These are phyloP conservation scores for Phytophthora sojae DNA, from an alignment of 352 stramenopile species.

Conservation along the genomic window DNA sequence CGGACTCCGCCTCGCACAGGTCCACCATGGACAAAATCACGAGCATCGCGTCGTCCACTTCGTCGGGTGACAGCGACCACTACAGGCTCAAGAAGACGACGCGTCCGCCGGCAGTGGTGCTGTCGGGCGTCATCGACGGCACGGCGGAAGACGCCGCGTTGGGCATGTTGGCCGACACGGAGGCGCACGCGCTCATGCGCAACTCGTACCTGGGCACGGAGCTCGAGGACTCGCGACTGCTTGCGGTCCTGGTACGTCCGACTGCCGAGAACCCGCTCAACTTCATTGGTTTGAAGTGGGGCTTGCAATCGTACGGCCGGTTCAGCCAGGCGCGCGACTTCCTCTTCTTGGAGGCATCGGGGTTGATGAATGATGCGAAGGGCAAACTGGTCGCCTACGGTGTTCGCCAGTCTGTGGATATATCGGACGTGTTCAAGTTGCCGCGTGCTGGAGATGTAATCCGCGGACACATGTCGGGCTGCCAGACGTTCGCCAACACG, in stretches of 20 bases:
- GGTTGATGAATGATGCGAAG: constrained; percentile 38
- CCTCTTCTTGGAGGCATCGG: constrained; percentile 50
- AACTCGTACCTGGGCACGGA: constrained; percentile 44
- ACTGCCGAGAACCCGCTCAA: constrained; percentile 42
- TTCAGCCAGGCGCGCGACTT: constrained; percentile 48
- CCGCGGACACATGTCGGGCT: constrained; percentile 34
- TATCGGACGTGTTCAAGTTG: constrained; percentile 35
- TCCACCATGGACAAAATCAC: constrained; percentile 37
- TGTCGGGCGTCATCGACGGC: constrained; percentile 32
- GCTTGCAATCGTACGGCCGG: constrained; percentile 32
- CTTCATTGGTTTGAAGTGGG: constrained; percentile 52
- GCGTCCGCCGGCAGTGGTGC: constrained; percentile 29
- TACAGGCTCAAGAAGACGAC: constrained; percentile 29
- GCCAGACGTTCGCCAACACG: constrained; percentile 38
- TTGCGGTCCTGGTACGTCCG: constrained; percentile 35
- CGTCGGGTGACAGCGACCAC: constrained; percentile 27
- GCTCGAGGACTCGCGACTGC: constrained; percentile 40
- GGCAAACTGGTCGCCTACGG: constrained; percentile 39
- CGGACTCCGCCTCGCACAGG: constrained; percentile 15
- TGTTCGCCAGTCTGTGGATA: constrained; percentile 38
- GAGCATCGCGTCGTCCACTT: constrained; percentile 25
- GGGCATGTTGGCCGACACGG: constrained; percentile 44
- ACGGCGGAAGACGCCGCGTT: constrained; percentile 46
- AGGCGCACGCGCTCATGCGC: constrained; percentile 37
- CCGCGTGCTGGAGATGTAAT: constrained; percentile 38